phyloP scores from a whole-genome alignment of 2,329 filamentous ascomycete species.

The Stemphylium lycopersici region DNA sequence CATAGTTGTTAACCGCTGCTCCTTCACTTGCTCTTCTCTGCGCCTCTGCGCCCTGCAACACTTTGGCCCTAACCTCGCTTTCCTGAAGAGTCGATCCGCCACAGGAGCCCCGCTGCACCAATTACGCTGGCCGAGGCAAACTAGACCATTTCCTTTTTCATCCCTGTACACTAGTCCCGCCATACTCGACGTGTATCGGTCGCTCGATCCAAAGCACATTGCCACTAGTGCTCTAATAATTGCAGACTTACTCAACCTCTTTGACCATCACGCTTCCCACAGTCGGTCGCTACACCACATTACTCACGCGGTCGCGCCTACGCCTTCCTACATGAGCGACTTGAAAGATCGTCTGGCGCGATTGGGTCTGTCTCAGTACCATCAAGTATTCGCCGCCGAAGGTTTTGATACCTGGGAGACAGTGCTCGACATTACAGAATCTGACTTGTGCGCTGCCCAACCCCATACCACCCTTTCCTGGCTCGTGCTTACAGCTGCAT shows the following conservation, averaged over 20 bases:
- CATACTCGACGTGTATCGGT: conserved; percentile 16
- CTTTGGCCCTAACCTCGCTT: conserved; percentile 42
- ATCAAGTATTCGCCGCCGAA: conserved; percentile 73
- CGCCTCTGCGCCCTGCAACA: conserved; percentile 48
- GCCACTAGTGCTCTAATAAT: conserved; percentile 33
- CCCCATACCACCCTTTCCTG: conserved; percentile 13
- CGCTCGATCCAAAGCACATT: conserved; percentile 12
- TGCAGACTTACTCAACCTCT: conserved; percentile 57
- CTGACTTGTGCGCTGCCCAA: conserved; percentile 69
- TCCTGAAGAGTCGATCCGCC: conserved; percentile 34
- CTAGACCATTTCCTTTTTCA: conserved; percentile 40
- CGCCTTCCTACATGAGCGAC: conserved; percentile 63
- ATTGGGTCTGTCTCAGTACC: conserved; percentile 79
- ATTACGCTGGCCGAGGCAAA: conserved; percentile 25
- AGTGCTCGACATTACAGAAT: conserved; percentile 82
- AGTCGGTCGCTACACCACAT: conserved; percentile 12
- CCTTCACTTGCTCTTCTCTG: conserved; percentile 47
- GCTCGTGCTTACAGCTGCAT: conserved; percentile 18
- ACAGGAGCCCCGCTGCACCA: conserved; percentile 31
- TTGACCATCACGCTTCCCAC: conserved; percentile 4
- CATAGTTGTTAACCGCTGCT: conserved; percentile 29
- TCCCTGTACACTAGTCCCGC: conserved; percentile 34
- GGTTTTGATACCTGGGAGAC: conserved; percentile 87
- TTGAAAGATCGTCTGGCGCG: conserved; percentile 72
- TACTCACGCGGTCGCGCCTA: conserved; percentile 9